Percentiles rank a stretch among this genome's conserved stretches.
Evolutionary conservation across 1,284 basidiomycete species (phyloP).

Genomic region (Phellopilus nigrolimitatus): DNA sequence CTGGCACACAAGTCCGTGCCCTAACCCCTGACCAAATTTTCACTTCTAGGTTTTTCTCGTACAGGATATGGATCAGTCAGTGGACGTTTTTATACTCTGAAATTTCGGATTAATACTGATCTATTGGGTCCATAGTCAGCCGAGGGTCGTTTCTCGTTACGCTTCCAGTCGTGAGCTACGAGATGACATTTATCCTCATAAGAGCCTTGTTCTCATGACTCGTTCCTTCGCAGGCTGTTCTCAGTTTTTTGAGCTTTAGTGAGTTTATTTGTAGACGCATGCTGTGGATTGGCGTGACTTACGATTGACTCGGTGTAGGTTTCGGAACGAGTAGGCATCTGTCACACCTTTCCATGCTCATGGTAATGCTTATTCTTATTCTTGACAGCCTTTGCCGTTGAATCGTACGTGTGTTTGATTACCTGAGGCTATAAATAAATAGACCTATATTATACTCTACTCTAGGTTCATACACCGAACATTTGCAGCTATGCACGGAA

Average conservation of each 20-base stretch:
- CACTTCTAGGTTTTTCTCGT: not conserved
- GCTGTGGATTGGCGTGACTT: too few relatives aligned
- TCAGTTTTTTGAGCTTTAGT: not conserved
- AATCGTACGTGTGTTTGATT: not conserved
- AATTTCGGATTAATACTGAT: not conserved
- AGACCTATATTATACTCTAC: not conserved
- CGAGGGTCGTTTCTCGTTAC: not conserved
- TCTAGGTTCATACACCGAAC: not conserved
- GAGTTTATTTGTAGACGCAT: not conserved
- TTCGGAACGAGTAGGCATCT: not conserved
- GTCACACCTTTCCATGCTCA: too few relatives aligned
- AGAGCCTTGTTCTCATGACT: too few relatives aligned
- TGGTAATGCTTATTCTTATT: not conserved
- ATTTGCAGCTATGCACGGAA: not conserved
- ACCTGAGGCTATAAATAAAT: not conserved
- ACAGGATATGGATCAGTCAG: slow-evolving; percentile 1
- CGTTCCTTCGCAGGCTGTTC: not conserved
- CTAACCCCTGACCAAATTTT: not conserved
- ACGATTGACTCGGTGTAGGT: too few relatives aligned
- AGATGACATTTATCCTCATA: not conserved
- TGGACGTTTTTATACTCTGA: not conserved
- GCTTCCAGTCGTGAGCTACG: not conserved
- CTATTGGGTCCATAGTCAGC: not conserved
- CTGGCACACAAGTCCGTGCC: not conserved
- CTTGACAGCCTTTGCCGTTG: not conserved